Evolutionary conservation across 768 basidiomycete genomes (phyloP), one percentile per base, ranked within the genome.

Genomic region (Rhodotorula graminis): DNA sequence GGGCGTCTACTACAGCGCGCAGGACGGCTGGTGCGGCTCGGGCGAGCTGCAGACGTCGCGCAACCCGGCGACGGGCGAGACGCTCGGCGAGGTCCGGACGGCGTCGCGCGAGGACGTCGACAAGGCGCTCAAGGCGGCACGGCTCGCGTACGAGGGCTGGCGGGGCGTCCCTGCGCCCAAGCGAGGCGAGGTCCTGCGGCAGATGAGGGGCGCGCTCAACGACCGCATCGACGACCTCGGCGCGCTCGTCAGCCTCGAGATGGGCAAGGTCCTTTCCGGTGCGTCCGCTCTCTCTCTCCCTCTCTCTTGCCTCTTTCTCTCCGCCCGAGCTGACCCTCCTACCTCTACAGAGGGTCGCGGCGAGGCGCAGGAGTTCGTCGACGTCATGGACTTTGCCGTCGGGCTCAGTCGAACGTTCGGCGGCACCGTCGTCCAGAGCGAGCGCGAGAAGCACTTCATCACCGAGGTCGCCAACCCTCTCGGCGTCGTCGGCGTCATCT

Each of bases 61-160:
- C 27, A 95, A 93, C 80, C 93, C 93, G 23, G 87, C 91, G 16
- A 95, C 93, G 25, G 92, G 92, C 6, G 92, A 95, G 79, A 83
- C 88, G 25, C 83, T 97, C 50, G 93, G 89, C 50, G 29, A 44
- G 47, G 64, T 67, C 18, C 71, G 40, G 16, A 72, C 89, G 87
- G 89, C 90, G 0, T 87, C 88, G 16, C 87, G 88, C 16, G 81
- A 85, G 67, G 94, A 97, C 78, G 84, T 93, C 8, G 85, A 89
- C 66, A 82, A 83, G 27, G 86, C 89, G 7, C 79, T 98, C 70
- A 84, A 84, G 69, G 88, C 86, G 74, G 85, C 91, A 21, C 84
- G 88, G 57, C 89, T 90, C 63, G 94, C 93, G 11, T 89, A 88
- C 79, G 81, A 82, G 15, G 76, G 82, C 70, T 88, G 95, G 81